A percentile compares a stretch with the other conserved stretches of the same genome.
Conservation (phyloP, 495 filamentous ascomycete species). For the Astrothelium macrocarpum region DNA sequence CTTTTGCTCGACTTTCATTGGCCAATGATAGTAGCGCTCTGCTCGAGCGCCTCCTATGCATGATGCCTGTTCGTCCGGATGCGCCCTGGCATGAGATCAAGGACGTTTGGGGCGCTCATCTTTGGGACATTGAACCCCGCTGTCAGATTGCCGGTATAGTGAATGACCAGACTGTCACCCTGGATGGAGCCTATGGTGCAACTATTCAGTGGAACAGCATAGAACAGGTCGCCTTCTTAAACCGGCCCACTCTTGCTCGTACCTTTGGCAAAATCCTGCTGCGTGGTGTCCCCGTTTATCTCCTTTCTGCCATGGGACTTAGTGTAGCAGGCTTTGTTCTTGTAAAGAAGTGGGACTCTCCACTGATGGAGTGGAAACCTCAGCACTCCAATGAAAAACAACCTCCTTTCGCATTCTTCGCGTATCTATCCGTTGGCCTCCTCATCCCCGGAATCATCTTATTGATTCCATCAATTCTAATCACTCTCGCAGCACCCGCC, state of each 20-base stretch:
- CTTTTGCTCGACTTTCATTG: conserved; percentile 38
- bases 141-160: conserved; percentile 34
- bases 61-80: conserved; percentile 22
- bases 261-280: background rate
- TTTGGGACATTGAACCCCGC: conserved; percentile 39
- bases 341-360: background rate
- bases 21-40: conserved; percentile 37
- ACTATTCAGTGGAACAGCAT: conserved; percentile 29
- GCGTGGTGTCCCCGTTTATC: background rate
- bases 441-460: background rate
- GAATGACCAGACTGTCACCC: conserved; percentile 31
- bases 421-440: background rate
- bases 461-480: background rate
- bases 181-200: conserved; percentile 32
- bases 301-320: background rate
- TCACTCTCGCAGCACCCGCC: background rate
- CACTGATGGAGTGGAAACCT: background rate
- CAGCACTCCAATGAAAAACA: no score
- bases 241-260: background rate
- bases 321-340: background rate
- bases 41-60: conserved; percentile 37
- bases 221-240: background rate
- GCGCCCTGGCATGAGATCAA: conserved; percentile 26
- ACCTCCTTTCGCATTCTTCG: no score
- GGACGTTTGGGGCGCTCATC: conserved; percentile 27